phyloP scores from a whole-genome alignment of 805 yeast species.

The Blastobotrys americana region DNA sequence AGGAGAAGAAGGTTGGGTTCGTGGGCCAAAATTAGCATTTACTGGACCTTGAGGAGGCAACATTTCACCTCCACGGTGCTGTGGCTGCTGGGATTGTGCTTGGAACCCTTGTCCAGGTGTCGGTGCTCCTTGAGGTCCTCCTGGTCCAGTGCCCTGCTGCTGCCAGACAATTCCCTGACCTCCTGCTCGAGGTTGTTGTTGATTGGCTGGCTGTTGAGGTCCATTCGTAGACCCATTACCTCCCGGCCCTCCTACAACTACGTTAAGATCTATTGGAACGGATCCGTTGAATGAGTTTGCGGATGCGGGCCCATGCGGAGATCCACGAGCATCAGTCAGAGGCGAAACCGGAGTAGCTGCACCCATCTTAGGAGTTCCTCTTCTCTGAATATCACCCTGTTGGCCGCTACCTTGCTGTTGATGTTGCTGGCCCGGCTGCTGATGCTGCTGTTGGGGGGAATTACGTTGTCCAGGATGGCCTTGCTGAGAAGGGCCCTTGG shows the following conservation, averaged over 20 bases:
- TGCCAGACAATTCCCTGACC: conserved; percentile 11
- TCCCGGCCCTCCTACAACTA: conserved; percentile 23
- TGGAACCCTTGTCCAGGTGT: conserved; percentile 6
- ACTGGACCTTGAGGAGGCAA: conserved; percentile 24
- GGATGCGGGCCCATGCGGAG: conserved; percentile 13
- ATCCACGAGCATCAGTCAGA: conserved; percentile 23
- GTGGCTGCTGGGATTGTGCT: conserved; percentile 3
- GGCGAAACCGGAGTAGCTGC: conserved; percentile 26
- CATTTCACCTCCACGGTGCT: conserved; percentile 14
- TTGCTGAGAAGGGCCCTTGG: conserved; percentile 5
- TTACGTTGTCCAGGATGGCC: conserved; percentile 2
- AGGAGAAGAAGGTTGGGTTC: conserved; percentile 24
- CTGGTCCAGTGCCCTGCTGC: conserved; percentile 17
- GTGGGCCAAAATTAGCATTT: conserved; percentile 14
- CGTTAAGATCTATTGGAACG: conserved; percentile 26
- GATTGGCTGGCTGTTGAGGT: conserved; percentile 9
- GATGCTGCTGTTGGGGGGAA: conserved; percentile 3
- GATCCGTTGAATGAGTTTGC: conserved; percentile 16
- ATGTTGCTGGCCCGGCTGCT: conserved; percentile 2
- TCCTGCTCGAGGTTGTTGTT: conserved; percentile 7
- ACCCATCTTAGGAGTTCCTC: conserved; percentile 26
- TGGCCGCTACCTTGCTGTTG: conserved; percentile 8
- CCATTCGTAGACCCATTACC: conserved; percentile 18
- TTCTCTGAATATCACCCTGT: conserved; percentile 9
- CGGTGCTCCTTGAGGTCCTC: conserved; percentile 7